Base-by-base conservation (phyloP, 805 yeast species). In the Wickerhamiella spandovensis region DNA sequence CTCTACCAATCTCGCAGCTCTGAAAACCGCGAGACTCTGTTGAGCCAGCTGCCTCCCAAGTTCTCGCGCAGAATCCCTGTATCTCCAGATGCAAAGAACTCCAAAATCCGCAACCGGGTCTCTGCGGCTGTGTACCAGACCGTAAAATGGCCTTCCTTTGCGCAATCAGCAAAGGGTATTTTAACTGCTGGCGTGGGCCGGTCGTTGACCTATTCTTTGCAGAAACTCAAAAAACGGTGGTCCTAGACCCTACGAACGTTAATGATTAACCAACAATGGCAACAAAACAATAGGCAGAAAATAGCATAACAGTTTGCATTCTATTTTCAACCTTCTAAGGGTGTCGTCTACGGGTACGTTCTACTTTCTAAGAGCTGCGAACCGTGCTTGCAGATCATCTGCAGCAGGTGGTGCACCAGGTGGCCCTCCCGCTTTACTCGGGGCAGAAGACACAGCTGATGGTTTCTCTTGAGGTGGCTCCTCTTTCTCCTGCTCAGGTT, bases 121-220 rank as follows among this genome's bases (percentile, higher is more conserved):
- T 76, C 55, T 53, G 62, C 51, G 50, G 67, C 74, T 1, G 69
- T 84, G 38, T 67, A 70, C 54, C 65, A 71, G 23, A 82, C 83
- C 0, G 88, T 89, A 7, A 71, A 70, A 43, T 67, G 68, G 61
- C 81, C 92, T n/a, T 84, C 95, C 15, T 61, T 80, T 15, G 65
- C 78, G 8, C 98, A 92, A 65, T 78, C 86, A 28, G 55, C 78
- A 17, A 88, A 90, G 64, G 98, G 98, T 0, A 59, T 90, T 1
- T 68, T 86, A 42, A 87, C 95, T 2, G 96, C 97, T 1, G 98
- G 98, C 10, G 15, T 58, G 3, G 44, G 46, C 13, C 47, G 59
- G 13, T 56, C 61, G 21, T 21, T 42, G 2, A 23, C 20, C 3
- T 59, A 59, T 51, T 49, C 58, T 21, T 20, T 54, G 7, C 61